Base-by-base conservation (phyloP, 441 rosid genomes). In the Erodium moschatum region DNA sequence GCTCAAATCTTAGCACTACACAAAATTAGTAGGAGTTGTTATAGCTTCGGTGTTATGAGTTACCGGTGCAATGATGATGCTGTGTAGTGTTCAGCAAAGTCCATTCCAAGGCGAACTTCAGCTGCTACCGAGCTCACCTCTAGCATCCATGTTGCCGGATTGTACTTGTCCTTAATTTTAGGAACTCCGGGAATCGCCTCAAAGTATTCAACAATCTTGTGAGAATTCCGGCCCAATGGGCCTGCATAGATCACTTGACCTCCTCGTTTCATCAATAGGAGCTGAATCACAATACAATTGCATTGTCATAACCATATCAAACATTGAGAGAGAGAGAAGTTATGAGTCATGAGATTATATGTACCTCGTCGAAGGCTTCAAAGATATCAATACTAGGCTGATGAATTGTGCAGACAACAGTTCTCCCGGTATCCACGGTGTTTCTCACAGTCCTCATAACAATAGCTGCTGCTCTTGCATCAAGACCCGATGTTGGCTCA, bases 81-180 rank as follows among this genome's bases (percentile, higher is more conserved):
- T 75, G 71, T 78, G 80, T 88, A 85, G 69, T 75, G 66, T 40
- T 86, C 86, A 16, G 89, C 88, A 65, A 88, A 88, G 75, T 86
- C 89, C 33, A 84, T 81, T 66, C 76, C 76, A 63, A 88, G 80
- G 46, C 82, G 78, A 18, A 79, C 82, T 81, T 88, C 94, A 58
- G 85, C 87, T 52, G 94, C 84, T 1, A 80, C 31, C 12, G 94
- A 88, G 81, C 91, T 88, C 71, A 84, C 91, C 80, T 86, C 94
- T 48, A 88, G 78, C 89, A 88, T 86, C 94, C 94, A 88, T 68
- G 94, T 86, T 0, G 94, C 94, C 0, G 91, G 94, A 74, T 88
- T 88, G 73, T 86, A 86, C 68, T 77, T 85, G 0, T 88, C 94
- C 69, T 78, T 82, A 4, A 86, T 88, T 69, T 74, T 79, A 0